A percentile compares a stretch with the other conserved stretches of the same genome.
These are phyloP conservation scores for Verticillium dahliae DNA, from an alignment of 2,329 filamentous ascomycete species.

Conservation along the genomic window DNA sequence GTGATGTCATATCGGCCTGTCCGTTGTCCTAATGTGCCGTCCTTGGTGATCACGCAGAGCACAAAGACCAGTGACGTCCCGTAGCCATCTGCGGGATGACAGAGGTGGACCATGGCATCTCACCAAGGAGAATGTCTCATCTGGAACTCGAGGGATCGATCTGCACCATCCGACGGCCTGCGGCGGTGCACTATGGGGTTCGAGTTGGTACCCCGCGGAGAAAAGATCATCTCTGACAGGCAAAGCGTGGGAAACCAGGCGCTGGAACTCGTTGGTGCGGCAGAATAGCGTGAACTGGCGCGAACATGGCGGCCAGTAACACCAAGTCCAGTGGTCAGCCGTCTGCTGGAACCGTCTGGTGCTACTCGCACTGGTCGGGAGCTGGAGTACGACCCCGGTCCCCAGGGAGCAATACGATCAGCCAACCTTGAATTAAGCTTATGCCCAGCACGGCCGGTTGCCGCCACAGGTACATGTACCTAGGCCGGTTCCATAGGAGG, in stretches of 20 bases:
- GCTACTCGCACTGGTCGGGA: neutral
- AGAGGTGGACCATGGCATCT: neutral
- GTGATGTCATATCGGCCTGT: neutral
- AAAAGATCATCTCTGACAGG: neutral
- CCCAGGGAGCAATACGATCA: neutral
- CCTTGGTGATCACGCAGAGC: neutral
- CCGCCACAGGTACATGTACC: neutral
- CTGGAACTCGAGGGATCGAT: neutral
- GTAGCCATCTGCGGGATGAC: neutral
- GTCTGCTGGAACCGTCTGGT: neutral
- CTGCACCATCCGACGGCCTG: neutral
- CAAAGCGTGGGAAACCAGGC: neutral
- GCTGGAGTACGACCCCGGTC: neutral
- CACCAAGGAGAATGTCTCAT: neutral
- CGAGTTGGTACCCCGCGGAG: neutral
- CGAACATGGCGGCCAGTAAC: neutral
- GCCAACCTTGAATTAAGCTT: neutral
- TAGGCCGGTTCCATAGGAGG: no score
- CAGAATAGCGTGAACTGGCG: neutral
- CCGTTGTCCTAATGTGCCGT: neutral
- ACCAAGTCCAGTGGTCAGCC: neutral
- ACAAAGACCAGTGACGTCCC: neutral
- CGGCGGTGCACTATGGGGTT: neutral
- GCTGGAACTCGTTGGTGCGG: neutral
- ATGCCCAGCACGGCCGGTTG: neutral